Percentiles rank a stretch among this genome's conserved stretches.
Conservation (phyloP, 495 filamentous ascomycete species). For the Penicillium canescens region DNA sequence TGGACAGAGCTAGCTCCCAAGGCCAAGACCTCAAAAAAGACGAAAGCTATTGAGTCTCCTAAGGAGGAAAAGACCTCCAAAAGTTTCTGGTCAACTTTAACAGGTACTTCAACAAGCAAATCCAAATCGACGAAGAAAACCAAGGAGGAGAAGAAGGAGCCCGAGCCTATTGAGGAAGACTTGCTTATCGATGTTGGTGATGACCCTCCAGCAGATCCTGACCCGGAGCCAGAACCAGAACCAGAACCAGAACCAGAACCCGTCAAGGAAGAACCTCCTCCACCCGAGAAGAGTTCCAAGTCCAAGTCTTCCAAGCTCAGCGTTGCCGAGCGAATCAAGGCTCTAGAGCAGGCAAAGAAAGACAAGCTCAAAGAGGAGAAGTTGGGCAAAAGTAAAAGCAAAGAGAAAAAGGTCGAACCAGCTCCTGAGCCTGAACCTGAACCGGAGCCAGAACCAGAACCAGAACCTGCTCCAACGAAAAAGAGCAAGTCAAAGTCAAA, state of each 20-base stretch:
- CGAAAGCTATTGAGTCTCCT: conserved; percentile 32
- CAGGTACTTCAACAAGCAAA: conserved; percentile 33
- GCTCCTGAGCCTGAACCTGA: conserved; percentile 33
- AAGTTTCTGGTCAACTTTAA: conserved; percentile 49
- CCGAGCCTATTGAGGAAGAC: conserved; percentile 17
- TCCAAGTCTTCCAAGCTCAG: conserved; percentile 44
- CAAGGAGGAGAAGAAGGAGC: conserved; percentile 31
- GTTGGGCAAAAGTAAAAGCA: conserved; percentile 29
- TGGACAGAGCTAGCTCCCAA: conserved; percentile 43
- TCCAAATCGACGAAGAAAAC: conserved; percentile 34
- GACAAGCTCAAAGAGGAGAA: conserved; percentile 39
- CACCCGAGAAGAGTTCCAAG: conserved; percentile 35
- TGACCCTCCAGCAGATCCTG: conserved; percentile 23
- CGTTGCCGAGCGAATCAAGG: conserved; percentile 50
- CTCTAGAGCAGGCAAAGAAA: conserved; percentile 44
- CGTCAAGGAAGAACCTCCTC: conserved; percentile 10
- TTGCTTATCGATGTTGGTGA: conserved; percentile 35
- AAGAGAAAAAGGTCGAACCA: conserved; percentile 25
- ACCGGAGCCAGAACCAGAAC: conserved; percentile 17
- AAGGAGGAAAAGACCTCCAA: conserved; percentile 37
- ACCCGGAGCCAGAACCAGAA: conserved; percentile 31
- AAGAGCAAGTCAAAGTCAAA: conserved; percentile 21
- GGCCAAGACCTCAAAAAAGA: conserved; percentile 32
- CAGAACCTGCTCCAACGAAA: conserved; percentile 10
- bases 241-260: conserved; percentile 19